Evolutionary conservation across 345 rosid genomes (phyloP), one percentile per base, ranked within the genome.

Genomic region (Citrus reticulata): DNA sequence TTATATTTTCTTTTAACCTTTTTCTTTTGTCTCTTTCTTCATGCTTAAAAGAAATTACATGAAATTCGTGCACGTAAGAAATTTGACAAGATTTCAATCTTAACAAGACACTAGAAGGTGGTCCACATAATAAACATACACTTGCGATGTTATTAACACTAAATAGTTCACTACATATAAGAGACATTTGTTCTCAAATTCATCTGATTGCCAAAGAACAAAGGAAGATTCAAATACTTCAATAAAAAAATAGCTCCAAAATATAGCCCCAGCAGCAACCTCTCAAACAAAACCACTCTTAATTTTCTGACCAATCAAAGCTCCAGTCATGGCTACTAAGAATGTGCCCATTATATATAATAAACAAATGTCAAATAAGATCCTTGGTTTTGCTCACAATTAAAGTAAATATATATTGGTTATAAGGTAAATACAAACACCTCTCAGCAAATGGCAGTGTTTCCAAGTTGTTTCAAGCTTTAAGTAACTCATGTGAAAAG

Each of bases 201-300:
- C 98, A 58, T 93, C 93, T 0, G 99, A 91, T 75, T 88, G 94
- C 99, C 98, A 40, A 40, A 97, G 97, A 82, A 89, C 86, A 76
- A 92, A 90, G 57, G 98, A 97, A 60, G 98, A 94, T 85, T 97
- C 99, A 51, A 97, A 97, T 68, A 97, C 98, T 84, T 97, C 98
- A 34, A 97, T 94, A 0, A 98, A 97, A 87, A 92, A 97, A 87
- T 98, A 72, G 98, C 99, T 74, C 99, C 96, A 32, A 98, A 97
- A 97, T 68, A 97, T 97, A n/a, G 98, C 98, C 54, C 96, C 98
- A 70, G 92, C 88, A 1, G 96, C 98, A 4, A 96, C 98, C 55
- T 98, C 97, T 80, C 98, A 79, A 70, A 97, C 87, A 75, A 97
- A 97, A 20, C 99, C 98, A 82, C 98, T 97, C 78, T 97, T 98